A percentile compares a stretch with the other conserved stretches of the same genome.
Evolutionary conservation across 1,284 basidiomycete genomes (phyloP).

Genomic region (Athelia sp.): DNA sequence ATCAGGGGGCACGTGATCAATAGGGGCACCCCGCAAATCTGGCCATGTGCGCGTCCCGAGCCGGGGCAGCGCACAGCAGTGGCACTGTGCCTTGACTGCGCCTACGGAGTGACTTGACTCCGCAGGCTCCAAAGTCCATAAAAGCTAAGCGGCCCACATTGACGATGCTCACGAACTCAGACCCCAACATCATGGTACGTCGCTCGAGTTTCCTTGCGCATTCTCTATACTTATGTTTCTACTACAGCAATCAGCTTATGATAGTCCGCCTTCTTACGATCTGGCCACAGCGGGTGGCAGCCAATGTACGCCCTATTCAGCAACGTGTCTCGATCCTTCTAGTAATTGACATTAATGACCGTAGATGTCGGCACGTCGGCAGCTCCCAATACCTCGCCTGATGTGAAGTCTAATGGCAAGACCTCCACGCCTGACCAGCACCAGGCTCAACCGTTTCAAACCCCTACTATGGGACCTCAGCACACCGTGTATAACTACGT

Average conservation of each 20-base stretch:
- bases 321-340: neutral
- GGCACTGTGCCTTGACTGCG: too few species aligned
- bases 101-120: too few species aligned
- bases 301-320: conserved; percentile 17
- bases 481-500: conserved; percentile 41
- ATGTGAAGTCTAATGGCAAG: too few species aligned
- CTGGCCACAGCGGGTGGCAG: conserved; percentile 20
- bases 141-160: too few species aligned
- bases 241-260: conserved; percentile 6
- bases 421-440: conserved; percentile 8
- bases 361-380: neutral
- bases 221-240: neutral
- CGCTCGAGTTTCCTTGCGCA: neutral
- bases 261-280: conserved; percentile 30
- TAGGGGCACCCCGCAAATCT: too few species aligned
- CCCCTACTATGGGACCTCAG: conserved; percentile 15
- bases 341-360: too few species aligned
- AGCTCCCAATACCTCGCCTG: neutral
- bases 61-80: too few species aligned
- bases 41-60: too few species aligned
- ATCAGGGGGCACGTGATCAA: too few species aligned
- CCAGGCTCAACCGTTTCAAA: conserved; percentile 22
- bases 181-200: neutral
- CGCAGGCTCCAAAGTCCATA: too few species aligned
- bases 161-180: neutral